Evolutionary conservation across 164 flowering plant species (phyloP).

Genomic region (Liquidambar formosana): DNA sequence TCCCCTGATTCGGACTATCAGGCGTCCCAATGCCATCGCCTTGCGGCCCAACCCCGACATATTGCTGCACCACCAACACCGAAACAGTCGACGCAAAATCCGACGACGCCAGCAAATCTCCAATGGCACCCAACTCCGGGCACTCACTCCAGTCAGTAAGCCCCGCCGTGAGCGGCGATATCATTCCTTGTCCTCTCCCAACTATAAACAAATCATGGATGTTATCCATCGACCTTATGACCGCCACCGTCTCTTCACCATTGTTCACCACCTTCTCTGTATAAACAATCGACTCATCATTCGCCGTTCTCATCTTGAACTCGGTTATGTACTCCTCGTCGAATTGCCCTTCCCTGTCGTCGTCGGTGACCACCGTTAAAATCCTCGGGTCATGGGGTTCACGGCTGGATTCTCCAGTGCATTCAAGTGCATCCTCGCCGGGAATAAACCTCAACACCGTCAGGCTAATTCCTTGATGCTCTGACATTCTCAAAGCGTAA

Average conservation of each 20-base stretch:
- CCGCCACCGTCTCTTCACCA: slow-evolving; percentile 24
- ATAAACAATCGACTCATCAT: slow-evolving; percentile 22
- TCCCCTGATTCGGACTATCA: background rate
- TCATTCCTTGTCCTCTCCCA: slow-evolving; percentile 31
- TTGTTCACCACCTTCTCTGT: slow-evolving; percentile 24
- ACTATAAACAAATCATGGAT: slow-evolving; percentile 30
- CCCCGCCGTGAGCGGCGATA: slow-evolving; percentile 33
- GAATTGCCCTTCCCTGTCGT: slow-evolving; percentile 5
- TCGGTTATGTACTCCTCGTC: slow-evolving; percentile 29
- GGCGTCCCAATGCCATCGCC: slow-evolving; percentile 5
- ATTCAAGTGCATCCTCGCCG: slow-evolving; percentile 8
- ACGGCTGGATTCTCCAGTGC: background rate
- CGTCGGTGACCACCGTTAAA: slow-evolving; percentile 1
- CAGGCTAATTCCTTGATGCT: slow-evolving; percentile 11
- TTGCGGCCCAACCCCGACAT: slow-evolving; percentile 14
- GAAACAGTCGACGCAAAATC: slow-evolving; percentile 28
- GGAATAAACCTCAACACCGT: slow-evolving; percentile 28
- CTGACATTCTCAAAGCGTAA: slow-evolving; percentile 29
- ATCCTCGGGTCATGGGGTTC: slow-evolving; percentile 5
- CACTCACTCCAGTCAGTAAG: slow-evolving; percentile 39
- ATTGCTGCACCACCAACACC: slow-evolving; percentile 35
- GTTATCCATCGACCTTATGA: slow-evolving; percentile 18
- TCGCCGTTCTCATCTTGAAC: slow-evolving; percentile 11
- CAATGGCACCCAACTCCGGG: slow-evolving; percentile 36
- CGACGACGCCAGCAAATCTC: slow-evolving; percentile 30